These are phyloP conservation scores for Poterioochromonas sp. DNA, from an alignment of 352 stramenopile genomes.

Conservation along the genomic window DNA sequence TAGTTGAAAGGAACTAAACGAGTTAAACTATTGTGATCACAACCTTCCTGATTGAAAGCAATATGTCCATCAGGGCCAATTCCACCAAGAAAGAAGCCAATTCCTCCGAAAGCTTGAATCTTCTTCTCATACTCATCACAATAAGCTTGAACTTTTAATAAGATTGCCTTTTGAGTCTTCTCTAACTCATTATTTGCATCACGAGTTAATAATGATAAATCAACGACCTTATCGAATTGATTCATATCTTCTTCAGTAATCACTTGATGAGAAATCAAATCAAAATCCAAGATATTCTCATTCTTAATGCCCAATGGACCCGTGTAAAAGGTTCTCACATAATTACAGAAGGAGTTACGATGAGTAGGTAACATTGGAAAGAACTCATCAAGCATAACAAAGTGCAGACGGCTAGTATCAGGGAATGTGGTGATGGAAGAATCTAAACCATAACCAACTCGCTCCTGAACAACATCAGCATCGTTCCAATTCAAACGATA, in stretches of 20 bases:
- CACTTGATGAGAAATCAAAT: conserved; percentile 20
- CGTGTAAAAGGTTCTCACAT: conserved; percentile 32
- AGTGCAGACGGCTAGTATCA: conserved; percentile 12
- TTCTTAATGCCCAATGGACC: conserved; percentile 20
- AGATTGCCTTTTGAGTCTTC: background rate
- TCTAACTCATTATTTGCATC: background rate
- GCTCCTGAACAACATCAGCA: conserved; percentile 2
- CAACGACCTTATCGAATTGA: conserved; percentile 22
- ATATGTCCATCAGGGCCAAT: conserved; percentile 83
- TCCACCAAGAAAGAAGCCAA: conserved; percentile 78
- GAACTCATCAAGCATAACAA: conserved; percentile 38
- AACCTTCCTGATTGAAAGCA: conserved; percentile 79
- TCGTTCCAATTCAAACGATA: conserved; percentile 23
- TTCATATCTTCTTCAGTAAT: conserved; percentile 25
- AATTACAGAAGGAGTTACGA: conserved; percentile 34
- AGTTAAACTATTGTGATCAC: conserved; percentile 49
- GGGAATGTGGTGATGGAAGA: too few relatives aligned
- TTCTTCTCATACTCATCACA: conserved; percentile 58
- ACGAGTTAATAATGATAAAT: conserved; percentile 5
- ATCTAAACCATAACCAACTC: conserved; percentile 16
- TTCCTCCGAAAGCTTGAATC: conserved; percentile 64
- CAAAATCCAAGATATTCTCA: conserved; percentile 34
- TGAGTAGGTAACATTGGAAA: conserved; percentile 36
- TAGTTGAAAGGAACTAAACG: conserved; percentile 33
- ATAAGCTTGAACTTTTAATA: conserved; percentile 23